These are phyloP conservation scores for Populus alba DNA, from an alignment of 345 rosid species.

Conservation along the genomic window DNA sequence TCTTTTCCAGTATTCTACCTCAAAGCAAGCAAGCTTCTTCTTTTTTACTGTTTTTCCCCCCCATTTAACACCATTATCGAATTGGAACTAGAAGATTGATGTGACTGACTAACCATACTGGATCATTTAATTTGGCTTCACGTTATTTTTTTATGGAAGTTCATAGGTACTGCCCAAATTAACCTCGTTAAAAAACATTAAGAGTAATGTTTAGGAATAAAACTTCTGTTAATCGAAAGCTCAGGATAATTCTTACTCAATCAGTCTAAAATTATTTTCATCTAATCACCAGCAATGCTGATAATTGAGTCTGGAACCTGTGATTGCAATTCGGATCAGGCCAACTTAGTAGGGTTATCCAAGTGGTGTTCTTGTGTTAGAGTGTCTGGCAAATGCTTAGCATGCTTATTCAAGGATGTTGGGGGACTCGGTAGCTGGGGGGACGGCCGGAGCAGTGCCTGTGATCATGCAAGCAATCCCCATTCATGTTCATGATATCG, in stretches of 20 bases:
- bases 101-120: too few relatives aligned
- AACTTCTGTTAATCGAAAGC: too few relatives aligned
- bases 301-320: background rate
- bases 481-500: constrained; percentile 8
- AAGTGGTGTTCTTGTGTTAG: background rate
- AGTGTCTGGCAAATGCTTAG: background rate
- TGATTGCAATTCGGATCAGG: background rate
- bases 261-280: background rate
- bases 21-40: background rate
- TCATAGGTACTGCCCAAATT: background rate
- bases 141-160: background rate
- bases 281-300: background rate
- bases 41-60: too few relatives aligned
- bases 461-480: background rate
- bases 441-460: background rate
- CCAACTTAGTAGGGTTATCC: background rate
- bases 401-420: background rate
- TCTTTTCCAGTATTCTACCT: background rate
- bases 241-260: too few relatives aligned
- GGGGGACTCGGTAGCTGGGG: background rate
- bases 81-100: too few relatives aligned
- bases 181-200: too few relatives aligned
- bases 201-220: too few relatives aligned
- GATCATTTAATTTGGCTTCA: too few relatives aligned
- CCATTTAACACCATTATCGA: background rate